Base-by-base conservation (phyloP, 2,329 filamentous ascomycete genomes). In the Hymenoscyphus fraxineus region DNA sequence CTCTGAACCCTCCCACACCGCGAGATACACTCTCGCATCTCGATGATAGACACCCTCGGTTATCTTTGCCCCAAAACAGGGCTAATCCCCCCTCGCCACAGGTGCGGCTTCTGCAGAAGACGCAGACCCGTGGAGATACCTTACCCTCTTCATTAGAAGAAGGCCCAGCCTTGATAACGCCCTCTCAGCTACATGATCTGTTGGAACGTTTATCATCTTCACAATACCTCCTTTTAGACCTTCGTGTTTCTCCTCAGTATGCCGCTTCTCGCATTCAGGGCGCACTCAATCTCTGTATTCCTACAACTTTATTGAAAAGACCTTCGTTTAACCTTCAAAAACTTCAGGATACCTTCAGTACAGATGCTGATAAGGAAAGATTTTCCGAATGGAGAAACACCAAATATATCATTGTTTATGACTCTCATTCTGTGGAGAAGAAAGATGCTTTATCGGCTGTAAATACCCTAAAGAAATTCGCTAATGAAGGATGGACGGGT, bases 401-500 rank as follows among this genome's bases (percentile, higher is more conserved):
- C 70, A 87, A 86, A 65, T 85, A 88, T 73, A 92, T 99, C 22
- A 82, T 98, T 44, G 92, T 96, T 0, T 98, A 98, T 73, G 95
- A 98, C 75, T 84, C 87, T 16, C 85, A 84, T 62, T 95, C 93
- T 0, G 80, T 85, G 0, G 88, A 93, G 64, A 83, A 89, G 73
- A 92, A 93, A 68, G 95, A 99, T 75, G 91, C 93, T 0, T 80
- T 85, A 1, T 87, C 90, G 5, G 90, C 93, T 32, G 81, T 92
- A 69, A 96, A 96, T 75, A 96, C 95, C 67, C 83, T 97, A 31
- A 96, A 93, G 76, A 99, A 99, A 74, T 99, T 99, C 72, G 86
- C 86, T 0, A 88, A 84, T 61, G 93, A 97, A 76, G 92, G 91
- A 0, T 98, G 91, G 82, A 78, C 80, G 1, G 94, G 93, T 13